These are phyloP conservation scores for Pyrenula aspistea DNA, from an alignment of 495 filamentous ascomycete species.

Conservation along the genomic window DNA sequence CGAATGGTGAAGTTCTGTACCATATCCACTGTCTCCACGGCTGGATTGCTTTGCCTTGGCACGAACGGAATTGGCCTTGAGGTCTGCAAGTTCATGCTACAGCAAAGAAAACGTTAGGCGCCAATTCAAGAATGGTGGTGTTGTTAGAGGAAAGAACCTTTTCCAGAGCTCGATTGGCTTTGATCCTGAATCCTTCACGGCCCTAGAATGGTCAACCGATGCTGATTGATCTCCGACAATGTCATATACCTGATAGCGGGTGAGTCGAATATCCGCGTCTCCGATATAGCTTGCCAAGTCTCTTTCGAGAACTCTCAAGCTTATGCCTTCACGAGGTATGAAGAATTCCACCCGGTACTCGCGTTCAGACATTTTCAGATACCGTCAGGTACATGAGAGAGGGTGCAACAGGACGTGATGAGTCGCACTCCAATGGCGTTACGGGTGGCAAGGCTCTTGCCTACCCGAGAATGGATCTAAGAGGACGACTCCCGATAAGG, in stretches of 20 bases:
- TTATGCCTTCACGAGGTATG: not conserved
- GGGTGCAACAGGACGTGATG: too few relatives aligned
- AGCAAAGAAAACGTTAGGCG: too few relatives aligned
- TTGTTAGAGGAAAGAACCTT: too few relatives aligned
- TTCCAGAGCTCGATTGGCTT: not conserved
- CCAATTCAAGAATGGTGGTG: too few relatives aligned
- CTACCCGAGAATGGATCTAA: too few relatives aligned
- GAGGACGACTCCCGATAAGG: too few relatives aligned
- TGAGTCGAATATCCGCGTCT: not conserved
- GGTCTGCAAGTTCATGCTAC: not conserved
- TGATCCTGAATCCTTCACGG: not conserved
- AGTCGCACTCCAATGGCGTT: too few relatives aligned
- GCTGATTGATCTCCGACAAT: not conserved
- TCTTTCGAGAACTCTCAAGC: not conserved
- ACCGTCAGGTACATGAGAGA: too few relatives aligned
- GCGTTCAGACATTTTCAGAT: not conserved
- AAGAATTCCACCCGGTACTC: not conserved
- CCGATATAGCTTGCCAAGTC: not conserved
- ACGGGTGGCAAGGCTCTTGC: too few relatives aligned
- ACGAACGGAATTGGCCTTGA: not conserved
- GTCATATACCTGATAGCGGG: not conserved
- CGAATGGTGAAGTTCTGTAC: not conserved
- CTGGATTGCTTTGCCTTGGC: not conserved
- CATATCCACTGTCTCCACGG: not conserved
- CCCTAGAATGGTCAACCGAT: not conserved